A percentile compares a stretch with the other conserved stretches of the same genome.
phyloP scores from a whole-genome alignment of 805 yeast genomes.

The Nakazawaea ernobii region DNA sequence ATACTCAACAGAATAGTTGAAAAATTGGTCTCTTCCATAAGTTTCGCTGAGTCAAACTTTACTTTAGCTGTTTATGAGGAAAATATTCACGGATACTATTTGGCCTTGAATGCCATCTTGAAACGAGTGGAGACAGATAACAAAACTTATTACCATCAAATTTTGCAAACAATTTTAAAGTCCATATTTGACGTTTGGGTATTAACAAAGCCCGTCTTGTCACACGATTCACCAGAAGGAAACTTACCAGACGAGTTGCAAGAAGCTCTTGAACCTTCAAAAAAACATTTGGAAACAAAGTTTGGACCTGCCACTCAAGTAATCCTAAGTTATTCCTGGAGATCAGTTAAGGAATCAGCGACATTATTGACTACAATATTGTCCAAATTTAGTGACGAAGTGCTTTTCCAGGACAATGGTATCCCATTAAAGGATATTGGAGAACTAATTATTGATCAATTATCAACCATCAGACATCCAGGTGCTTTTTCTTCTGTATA shows the following conservation, averaged over 20 bases:
- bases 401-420: slow-evolving; percentile 18
- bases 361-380: slow-evolving; percentile 44
- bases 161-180: neutral
- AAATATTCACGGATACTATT: slow-evolving; percentile 67
- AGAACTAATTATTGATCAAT: slow-evolving; percentile 53
- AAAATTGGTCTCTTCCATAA: slow-evolving; percentile 26
- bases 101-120: slow-evolving; percentile 47
- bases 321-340: slow-evolving; percentile 70
- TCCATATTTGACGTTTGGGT: slow-evolving; percentile 34
- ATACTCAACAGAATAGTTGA: slow-evolving; percentile 23
- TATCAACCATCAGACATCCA: slow-evolving; percentile 73
- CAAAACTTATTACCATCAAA: neutral
- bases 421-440: slow-evolving; percentile 35
- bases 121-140: slow-evolving; percentile 14
- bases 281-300: slow-evolving; percentile 20
- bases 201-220: slow-evolving; percentile 40
- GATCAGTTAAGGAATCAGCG: slow-evolving; percentile 74
- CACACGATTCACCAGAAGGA: slow-evolving; percentile 71
- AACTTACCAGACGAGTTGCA: slow-evolving; percentile 43
- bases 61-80: slow-evolving; percentile 38
- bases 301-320: slow-evolving; percentile 37
- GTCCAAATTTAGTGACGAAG: slow-evolving; percentile 18
- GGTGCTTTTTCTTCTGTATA: slow-evolving; percentile 90
- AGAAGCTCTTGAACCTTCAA: slow-evolving; percentile 28
- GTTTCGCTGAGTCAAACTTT: slow-evolving; percentile 28